These are phyloP conservation scores for Lactifluus hygrophoroides DNA, from an alignment of 768 basidiomycete genomes.

Conservation along the genomic window DNA sequence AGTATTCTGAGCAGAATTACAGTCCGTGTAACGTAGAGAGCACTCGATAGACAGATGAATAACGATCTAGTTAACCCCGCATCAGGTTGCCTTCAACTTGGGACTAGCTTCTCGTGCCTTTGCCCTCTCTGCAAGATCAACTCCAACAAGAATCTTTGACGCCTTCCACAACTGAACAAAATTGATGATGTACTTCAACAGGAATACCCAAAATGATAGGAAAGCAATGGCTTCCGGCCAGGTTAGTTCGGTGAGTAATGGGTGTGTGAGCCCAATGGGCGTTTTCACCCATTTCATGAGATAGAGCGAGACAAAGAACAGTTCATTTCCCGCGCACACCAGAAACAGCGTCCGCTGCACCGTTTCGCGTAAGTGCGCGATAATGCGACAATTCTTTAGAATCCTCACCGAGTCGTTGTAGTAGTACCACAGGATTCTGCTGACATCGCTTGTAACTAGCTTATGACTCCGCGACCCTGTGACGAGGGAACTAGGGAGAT, in stretches of 20 bases:
- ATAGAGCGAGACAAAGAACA: conserved; percentile 93
- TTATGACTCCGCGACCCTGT: conserved; percentile 95
- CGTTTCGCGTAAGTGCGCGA: background rate
- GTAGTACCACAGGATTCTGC: conserved; percentile 83
- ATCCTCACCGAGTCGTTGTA: conserved; percentile 81
- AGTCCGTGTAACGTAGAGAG: conserved; percentile 8
- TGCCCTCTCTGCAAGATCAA: conserved; percentile 82
- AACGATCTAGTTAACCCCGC: conserved; percentile 2
- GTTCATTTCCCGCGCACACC: conserved; percentile 91
- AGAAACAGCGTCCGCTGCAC: conserved; percentile 75
- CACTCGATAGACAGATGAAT: background rate
- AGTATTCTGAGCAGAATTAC: background rate
- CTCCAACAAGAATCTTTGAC: conserved; percentile 86
- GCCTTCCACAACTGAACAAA: conserved; percentile 98
- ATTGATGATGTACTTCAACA: conserved; percentile 87
- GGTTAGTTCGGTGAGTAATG: conserved; percentile 39
- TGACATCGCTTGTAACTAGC: conserved; percentile 84
- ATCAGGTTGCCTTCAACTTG: conserved; percentile 14
- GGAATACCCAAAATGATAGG: conserved; percentile 56
- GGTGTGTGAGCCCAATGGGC: conserved; percentile 41
- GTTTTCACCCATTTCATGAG: conserved; percentile 77
- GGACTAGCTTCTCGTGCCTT: conserved; percentile 42
- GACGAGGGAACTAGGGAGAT: conserved; percentile 67
- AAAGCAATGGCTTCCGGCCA: conserved; percentile 70
- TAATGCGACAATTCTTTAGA: background rate